phyloP scores from a whole-genome alignment of 1,139 yeast species.

The Scheffersomyces lignicola region DNA sequence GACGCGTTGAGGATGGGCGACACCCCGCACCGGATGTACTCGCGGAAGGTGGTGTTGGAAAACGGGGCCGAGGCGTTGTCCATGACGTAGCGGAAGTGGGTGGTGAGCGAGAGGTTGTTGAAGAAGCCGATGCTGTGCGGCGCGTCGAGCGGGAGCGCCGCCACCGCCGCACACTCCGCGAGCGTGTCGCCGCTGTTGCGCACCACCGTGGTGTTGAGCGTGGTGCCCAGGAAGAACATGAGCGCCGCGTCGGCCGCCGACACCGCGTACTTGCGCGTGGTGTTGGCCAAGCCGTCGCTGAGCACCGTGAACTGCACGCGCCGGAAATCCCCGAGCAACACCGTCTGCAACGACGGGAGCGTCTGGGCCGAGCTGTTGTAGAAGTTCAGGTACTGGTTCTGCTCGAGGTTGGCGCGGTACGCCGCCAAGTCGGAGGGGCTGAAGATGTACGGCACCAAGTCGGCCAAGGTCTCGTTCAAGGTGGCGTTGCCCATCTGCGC shows the following conservation, averaged over 20 bases:
- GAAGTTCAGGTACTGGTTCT: constrained; percentile 9
- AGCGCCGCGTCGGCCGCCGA: constrained; percentile 19
- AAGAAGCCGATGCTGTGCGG: constrained; percentile 10
- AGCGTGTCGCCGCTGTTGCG: constrained; percentile 10
- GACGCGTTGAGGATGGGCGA: constrained; percentile 56
- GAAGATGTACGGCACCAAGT: constrained; percentile 22
- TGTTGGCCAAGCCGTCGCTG: constrained; percentile 22
- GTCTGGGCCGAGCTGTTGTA: constrained; percentile 21
- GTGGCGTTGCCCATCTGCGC: constrained; percentile 28
- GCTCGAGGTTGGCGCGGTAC: constrained; percentile 9
- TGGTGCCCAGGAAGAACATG: constrained; percentile 19
- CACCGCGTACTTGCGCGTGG: constrained; percentile 20
- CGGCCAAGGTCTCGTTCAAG: constrained; percentile 23
- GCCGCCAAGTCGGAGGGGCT: constrained; percentile 25
- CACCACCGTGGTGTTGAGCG: constrained; percentile 15
- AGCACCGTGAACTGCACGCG: constrained; percentile 42
- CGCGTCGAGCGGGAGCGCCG: constrained; percentile 3
- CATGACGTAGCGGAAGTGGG: constrained; percentile 40
- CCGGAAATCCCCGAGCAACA: constrained; percentile 42
- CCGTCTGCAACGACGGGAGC: constrained; percentile 42
- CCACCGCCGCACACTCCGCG: constrained; percentile 10
- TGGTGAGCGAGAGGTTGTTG: constrained; percentile 16
- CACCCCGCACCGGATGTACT: constrained; percentile 53
- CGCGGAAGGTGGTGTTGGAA: constrained; percentile 28
- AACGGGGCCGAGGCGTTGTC: constrained; percentile 34